These are phyloP conservation scores for Sphenostylis stenocarpa DNA, from an alignment of 306 rosid genomes.

Conservation along the genomic window DNA sequence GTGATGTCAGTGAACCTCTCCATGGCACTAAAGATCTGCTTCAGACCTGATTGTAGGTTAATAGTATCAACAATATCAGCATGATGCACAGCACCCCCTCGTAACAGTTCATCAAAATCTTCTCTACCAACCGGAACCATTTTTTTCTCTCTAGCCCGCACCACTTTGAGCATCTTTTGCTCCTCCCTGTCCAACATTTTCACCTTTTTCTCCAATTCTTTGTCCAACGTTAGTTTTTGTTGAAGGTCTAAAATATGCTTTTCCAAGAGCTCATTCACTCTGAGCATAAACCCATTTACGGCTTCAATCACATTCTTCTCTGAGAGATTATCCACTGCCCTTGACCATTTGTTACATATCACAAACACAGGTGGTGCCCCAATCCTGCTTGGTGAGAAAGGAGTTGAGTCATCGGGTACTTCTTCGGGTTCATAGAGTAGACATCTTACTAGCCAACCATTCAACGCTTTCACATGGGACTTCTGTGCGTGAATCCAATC, in stretches of 20 bases:
- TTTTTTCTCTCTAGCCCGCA: constrained; percentile 45
- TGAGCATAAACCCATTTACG: constrained; percentile 46
- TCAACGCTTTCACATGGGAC: constrained; percentile 62
- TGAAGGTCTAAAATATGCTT: constrained; percentile 46
- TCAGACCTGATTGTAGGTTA: constrained; percentile 47
- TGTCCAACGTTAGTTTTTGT: constrained; percentile 48
- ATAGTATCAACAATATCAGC: constrained; percentile 26
- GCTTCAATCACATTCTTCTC: constrained; percentile 64
- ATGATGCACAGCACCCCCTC: constrained; percentile 11
- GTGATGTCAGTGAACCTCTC: constrained; percentile 55
- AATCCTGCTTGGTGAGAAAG: constrained; percentile 55
- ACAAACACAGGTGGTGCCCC: constrained; percentile 74
- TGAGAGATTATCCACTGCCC: constrained; percentile 54
- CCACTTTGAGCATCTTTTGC: constrained; percentile 56
- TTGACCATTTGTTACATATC: constrained; percentile 68
- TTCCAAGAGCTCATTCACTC: constrained; percentile 51
- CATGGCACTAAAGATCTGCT: constrained; percentile 54
- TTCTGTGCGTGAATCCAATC: constrained; percentile 67
- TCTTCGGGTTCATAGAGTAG: constrained; percentile 62
- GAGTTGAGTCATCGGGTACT: constrained; percentile 33
- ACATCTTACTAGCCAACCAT: constrained; percentile 75
- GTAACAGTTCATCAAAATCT: constrained; percentile 19
- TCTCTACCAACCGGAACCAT: constrained; percentile 32
- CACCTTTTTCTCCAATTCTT: constrained; percentile 57
- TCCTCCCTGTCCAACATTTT: constrained; percentile 49